phyloP scores from a whole-genome alignment of 2,329 filamentous ascomycete genomes.

The Cadophora sp. region DNA sequence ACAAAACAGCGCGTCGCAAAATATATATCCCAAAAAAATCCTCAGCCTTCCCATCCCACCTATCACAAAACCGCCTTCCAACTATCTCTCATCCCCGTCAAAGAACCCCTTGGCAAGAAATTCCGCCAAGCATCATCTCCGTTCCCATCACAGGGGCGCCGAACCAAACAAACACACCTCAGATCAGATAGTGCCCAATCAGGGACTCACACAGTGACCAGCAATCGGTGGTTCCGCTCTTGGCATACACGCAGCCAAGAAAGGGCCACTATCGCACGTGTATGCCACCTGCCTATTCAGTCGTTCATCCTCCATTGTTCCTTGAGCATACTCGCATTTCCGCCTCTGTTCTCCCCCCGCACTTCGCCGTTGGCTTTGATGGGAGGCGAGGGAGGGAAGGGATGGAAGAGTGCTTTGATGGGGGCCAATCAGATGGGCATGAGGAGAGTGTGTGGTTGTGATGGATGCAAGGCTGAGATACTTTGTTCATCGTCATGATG shows the following conservation, averaged over 20 bases:
- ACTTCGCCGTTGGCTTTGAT: no score
- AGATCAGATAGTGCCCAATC: no score
- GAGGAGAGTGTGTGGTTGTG: neutral
- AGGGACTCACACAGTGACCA: neutral
- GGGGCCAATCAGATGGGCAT: slow-evolving; percentile 13
- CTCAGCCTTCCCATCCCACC: slow-evolving; percentile 1
- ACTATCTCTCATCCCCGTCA: neutral
- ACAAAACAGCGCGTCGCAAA: slow-evolving; percentile 7
- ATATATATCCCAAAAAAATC: neutral
- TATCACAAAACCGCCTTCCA: neutral
- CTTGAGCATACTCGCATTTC: neutral
- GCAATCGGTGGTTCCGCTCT: slow-evolving; percentile 1
- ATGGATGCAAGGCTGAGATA: slow-evolving; percentile 5
- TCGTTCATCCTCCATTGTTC: neutral
- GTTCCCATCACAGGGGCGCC: neutral
- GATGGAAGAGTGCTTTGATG: neutral
- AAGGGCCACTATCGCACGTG: slow-evolving; percentile 4
- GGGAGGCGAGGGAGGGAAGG: no score
- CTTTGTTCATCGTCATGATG: no score
- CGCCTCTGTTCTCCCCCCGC: neutral
- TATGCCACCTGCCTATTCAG: slow-evolving; percentile 15
- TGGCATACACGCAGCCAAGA: slow-evolving; percentile 11
- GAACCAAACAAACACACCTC: no score
- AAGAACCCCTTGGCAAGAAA: neutral
- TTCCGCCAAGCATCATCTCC: neutral